Evolutionary conservation across 768 basidiomycete species (phyloP).

Genomic region (Termitomyces sp.): DNA sequence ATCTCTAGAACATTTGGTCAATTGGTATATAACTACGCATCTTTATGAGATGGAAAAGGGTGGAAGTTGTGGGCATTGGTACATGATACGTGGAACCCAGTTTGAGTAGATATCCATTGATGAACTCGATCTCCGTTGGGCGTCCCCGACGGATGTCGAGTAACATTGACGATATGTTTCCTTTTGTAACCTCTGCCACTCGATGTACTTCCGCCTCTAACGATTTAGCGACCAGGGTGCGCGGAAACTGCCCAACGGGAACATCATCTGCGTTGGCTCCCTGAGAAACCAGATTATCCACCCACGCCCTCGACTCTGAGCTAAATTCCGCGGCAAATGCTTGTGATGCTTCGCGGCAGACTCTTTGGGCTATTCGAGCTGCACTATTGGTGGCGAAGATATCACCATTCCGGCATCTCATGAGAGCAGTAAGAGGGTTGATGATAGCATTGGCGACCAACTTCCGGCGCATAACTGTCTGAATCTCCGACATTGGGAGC

Average conservation of each 20-base stretch:
- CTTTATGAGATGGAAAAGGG: constrained; percentile 56
- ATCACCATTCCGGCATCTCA: constrained; percentile 78
- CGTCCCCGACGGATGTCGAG: constrained; percentile 60
- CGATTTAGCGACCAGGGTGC: constrained; percentile 35
- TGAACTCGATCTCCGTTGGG: constrained; percentile 72
- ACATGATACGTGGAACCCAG: constrained; percentile 59
- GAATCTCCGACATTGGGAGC: constrained; percentile 62
- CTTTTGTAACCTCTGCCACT: constrained; percentile 53
- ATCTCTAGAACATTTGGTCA: constrained; percentile 37
- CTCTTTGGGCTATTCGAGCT: constrained; percentile 37
- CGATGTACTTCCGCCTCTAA: constrained; percentile 57
- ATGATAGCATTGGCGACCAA: constrained; percentile 78
- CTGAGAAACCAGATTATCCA: constrained; percentile 25
- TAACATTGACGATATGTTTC: constrained; percentile 82
- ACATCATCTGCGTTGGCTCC: constrained; percentile 23
- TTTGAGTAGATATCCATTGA: constrained; percentile 77
- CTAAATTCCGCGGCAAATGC: constrained; percentile 55
- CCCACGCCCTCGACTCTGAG: constrained; percentile 35
- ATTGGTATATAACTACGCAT: constrained; percentile 55
- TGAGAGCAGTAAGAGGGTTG: constrained; percentile 82
- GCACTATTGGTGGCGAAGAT: constrained; percentile 48
- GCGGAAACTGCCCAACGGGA: constrained; percentile 39
- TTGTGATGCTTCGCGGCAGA: constrained; percentile 71
- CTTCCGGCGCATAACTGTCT: constrained; percentile 72
- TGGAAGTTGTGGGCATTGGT: constrained; percentile 51